Percentiles rank a stretch among this genome's conserved stretches.
Evolutionary conservation across 768 basidiomycete genomes (phyloP).

Genomic region (Strobilomyces dryophilus): DNA sequence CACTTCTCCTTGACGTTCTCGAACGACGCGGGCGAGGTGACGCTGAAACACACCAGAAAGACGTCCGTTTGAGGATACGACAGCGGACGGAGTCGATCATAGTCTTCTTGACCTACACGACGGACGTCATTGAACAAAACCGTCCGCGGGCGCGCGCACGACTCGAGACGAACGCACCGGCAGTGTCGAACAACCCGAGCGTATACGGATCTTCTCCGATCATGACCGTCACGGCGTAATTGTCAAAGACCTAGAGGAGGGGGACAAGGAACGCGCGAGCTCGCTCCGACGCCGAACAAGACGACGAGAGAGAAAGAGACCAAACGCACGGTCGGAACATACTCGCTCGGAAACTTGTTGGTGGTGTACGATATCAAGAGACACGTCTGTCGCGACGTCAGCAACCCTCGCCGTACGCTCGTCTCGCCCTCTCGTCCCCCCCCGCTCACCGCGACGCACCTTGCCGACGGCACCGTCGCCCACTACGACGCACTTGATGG

Average conservation of each 20-base stretch:
- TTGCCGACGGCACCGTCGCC: conserved; percentile 98
- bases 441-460: conserved; percentile 65
- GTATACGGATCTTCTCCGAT: conserved; percentile 99
- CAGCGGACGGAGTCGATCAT: conserved; percentile 96
- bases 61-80: conserved; percentile 99
- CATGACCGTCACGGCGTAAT: conserved; percentile 99
- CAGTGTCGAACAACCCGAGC: conserved; percentile 96
- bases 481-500: conserved; percentile 96
- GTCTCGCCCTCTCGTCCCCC: too few species aligned
- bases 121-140: neutral
- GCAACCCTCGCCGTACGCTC: too few species aligned
- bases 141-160: too few species aligned
- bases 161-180: conserved; percentile 55
- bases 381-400: conserved; percentile 62
- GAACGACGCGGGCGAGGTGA: conserved; percentile 96
- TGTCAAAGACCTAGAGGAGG: conserved; percentile 76
- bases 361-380: conserved; percentile 96
- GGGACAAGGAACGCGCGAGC: conserved; percentile 12
- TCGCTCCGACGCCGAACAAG: conserved; percentile 12
- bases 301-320: conserved; percentile 15
- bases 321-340: conserved; percentile 86
- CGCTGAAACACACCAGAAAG: conserved; percentile 99
- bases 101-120: conserved; percentile 92
- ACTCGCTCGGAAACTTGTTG: conserved; percentile 98
- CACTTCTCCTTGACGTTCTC: conserved; percentile 99